Percentiles rank a stretch among this genome's conserved stretches.
phyloP scores from a whole-genome alignment of 371 early-diverging fungal genomes.

The Zopfochytrium polystomum region DNA sequence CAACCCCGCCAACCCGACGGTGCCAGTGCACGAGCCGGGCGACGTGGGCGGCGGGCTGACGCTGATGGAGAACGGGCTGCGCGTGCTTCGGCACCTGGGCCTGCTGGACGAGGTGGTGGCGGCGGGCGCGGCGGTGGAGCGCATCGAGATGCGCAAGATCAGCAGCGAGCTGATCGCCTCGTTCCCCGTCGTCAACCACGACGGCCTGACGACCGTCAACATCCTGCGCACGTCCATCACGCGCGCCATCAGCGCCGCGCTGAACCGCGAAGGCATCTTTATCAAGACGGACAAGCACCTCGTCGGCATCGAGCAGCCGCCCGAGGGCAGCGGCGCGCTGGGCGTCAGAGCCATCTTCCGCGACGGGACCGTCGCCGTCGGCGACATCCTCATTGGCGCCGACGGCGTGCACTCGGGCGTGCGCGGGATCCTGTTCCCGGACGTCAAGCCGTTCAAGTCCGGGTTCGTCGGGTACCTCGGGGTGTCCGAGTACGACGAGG shows the following conservation, averaged over 20 bases:
- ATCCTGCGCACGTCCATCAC: not conserved
- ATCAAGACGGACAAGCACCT: not conserved
- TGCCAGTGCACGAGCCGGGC: too few species aligned
- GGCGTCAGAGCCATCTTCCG: conserved; percentile 14
- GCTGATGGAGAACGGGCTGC: not conserved
- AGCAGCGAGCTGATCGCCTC: not conserved
- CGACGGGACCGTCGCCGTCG: conserved; percentile 14
- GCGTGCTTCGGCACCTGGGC: not conserved
- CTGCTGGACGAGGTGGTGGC: not conserved
- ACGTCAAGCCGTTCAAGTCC: not conserved
- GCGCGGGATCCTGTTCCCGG: not conserved
- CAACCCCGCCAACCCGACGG: not conserved
- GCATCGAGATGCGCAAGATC: not conserved
- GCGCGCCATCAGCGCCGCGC: not conserved
- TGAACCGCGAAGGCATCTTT: not conserved
- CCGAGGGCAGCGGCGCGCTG: not conserved
- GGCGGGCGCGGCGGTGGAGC: too few species aligned
- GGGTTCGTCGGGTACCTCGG: not conserved
- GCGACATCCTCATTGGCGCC: conserved; percentile 22
- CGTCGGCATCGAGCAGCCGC: not conserved
- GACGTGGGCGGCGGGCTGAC: conserved; percentile 5
- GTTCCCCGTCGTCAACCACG: not conserved
- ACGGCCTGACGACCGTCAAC: not conserved
- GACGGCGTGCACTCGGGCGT: conserved; percentile 14
- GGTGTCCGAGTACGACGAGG: not conserved